phyloP scores from a whole-genome alignment of 140 eudicot species.

The Senecio squalidus region DNA sequence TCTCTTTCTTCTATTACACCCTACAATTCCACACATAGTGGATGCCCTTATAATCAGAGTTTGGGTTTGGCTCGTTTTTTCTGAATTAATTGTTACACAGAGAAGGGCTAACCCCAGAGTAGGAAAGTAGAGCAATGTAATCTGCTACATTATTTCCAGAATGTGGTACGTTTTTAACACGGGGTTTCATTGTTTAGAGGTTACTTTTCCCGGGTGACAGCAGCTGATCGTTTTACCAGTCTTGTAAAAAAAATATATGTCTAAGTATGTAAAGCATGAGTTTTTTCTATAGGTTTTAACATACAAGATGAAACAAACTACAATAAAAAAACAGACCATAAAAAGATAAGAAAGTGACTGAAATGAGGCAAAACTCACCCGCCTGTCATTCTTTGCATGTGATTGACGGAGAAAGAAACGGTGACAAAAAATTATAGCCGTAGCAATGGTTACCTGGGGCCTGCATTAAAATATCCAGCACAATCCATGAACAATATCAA shows the following conservation, averaged over 20 bases:
- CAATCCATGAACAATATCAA: background rate
- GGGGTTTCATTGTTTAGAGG: background rate
- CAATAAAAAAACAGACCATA: background rate
- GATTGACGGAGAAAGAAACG: slow-evolving; percentile 98
- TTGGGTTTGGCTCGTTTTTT: background rate
- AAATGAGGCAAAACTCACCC: slow-evolving; percentile 53
- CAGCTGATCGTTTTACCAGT: no score
- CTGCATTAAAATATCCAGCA: slow-evolving; percentile 45
- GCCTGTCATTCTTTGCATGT: slow-evolving; percentile 85
- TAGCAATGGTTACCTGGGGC: slow-evolving; percentile 99
- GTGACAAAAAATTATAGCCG: slow-evolving; percentile 97
- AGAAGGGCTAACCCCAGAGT: background rate
- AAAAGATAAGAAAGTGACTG: background rate
- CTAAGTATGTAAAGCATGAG: no score
- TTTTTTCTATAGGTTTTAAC: no score
- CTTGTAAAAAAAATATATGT: no score
- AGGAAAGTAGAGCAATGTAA: background rate
- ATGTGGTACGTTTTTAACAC: background rate
- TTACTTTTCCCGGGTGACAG: no score
- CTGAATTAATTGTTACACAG: background rate
- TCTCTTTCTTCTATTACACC: no score
- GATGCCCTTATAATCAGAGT: no score
- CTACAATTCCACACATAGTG: no score
- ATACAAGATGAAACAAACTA: slow-evolving; percentile 5
- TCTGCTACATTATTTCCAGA: background rate